These are phyloP conservation scores for Colletotrichum sp. DNA, from an alignment of 2,329 filamentous ascomycete species.

Conservation along the genomic window DNA sequence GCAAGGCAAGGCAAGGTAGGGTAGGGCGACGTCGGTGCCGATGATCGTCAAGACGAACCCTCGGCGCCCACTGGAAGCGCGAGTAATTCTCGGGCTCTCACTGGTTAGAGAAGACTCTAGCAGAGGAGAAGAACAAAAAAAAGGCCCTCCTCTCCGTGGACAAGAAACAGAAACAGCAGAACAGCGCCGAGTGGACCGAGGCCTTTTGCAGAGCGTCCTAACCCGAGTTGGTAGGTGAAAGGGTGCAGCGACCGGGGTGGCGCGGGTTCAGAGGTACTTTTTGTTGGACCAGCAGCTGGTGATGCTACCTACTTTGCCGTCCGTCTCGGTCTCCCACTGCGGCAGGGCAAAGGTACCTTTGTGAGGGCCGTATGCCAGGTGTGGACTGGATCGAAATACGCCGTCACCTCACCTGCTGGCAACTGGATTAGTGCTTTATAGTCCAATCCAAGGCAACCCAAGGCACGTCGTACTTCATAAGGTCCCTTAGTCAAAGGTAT, in stretches of 20 bases:
- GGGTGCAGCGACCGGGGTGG: constrained; percentile 18
- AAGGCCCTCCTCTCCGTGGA: not conserved
- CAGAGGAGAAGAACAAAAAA: not conserved
- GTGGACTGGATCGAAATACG: not conserved
- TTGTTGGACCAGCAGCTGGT: not conserved
- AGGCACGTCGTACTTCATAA: not conserved
- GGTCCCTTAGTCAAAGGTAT: not conserved
- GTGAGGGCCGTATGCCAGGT: not conserved
- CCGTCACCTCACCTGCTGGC: not conserved
- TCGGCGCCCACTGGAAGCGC: not conserved
- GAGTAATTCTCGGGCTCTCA: not conserved
- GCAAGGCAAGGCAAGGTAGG: not conserved
- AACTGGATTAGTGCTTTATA: not conserved
- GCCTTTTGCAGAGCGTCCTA: constrained; percentile 26
- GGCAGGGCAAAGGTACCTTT: not conserved
- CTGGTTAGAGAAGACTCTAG: not conserved
- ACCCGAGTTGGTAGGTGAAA: constrained; percentile 36
- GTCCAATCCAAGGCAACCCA: not conserved
- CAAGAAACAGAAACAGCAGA: constrained; percentile 14
- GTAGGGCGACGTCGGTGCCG: constrained; percentile 18
- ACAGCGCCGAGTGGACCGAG: constrained; percentile 20
- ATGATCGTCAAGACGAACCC: constrained; percentile 18
- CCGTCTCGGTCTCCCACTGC: not conserved
- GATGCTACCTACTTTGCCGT: not conserved
- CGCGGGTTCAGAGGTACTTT: constrained; percentile 17